Conservation (phyloP, 495 filamentous ascomycete genomes). For the Hapsidospora chrysogenum region DNA sequence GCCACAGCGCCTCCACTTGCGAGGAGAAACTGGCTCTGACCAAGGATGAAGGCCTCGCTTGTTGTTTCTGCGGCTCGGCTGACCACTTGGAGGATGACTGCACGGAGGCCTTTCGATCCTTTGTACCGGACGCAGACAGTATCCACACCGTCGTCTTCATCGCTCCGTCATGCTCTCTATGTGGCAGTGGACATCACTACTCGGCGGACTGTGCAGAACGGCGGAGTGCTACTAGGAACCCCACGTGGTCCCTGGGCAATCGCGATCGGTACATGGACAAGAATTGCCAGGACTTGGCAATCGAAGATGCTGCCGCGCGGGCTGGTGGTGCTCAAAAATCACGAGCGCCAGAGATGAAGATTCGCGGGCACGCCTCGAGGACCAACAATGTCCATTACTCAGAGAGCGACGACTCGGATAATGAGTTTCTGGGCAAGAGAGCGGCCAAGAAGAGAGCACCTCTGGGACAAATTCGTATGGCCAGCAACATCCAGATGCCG, state of each 20-base stretch:
- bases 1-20: conserved; percentile 15
- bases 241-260: conserved; percentile 19
- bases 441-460: conserved; percentile 3
- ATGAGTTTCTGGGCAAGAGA: conserved; percentile 1
- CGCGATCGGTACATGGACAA: conserved; percentile 19
- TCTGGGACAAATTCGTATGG: not conserved
- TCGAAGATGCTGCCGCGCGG: conserved; percentile 9
- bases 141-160: conserved; percentile 19
- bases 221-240: conserved; percentile 2
- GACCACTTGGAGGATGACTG: conserved; percentile 17
- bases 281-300: conserved; percentile 11
- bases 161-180: conserved; percentile 22
- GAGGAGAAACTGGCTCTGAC: conserved; percentile 17
- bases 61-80: conserved; percentile 16
- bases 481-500: conserved; percentile 2
- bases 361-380: conserved; percentile 4
- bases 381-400: conserved; percentile 2
- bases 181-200: conserved; percentile 21
- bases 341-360: conserved; percentile 5
- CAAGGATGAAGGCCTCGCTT: conserved; percentile 14
- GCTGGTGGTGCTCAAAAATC: not conserved
- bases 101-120: conserved; percentile 21
- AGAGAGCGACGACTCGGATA: conserved; percentile 4
- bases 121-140: conserved; percentile 5
- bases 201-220: conserved; percentile 16